phyloP scores from a whole-genome alignment of 805 yeast genomes.

The Kazachstania africana region DNA sequence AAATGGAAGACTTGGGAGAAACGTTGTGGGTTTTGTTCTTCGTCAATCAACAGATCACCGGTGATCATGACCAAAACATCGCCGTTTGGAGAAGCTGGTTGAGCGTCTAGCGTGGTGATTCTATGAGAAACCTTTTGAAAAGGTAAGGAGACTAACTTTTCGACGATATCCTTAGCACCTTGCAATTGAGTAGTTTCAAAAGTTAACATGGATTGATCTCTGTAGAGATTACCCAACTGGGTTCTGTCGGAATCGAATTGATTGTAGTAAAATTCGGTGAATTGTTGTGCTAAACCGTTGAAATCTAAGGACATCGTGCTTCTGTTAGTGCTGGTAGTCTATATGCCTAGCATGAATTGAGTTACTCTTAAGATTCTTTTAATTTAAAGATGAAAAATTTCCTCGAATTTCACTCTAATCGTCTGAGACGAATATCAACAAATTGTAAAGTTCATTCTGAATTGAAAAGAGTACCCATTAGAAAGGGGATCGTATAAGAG shows the following conservation, averaged over 20 bases:
- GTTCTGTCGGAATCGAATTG: conserved; percentile 90
- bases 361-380: too few species aligned
- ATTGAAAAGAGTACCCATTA: too few species aligned
- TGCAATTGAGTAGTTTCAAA: conserved; percentile 90
- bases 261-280: conserved; percentile 89
- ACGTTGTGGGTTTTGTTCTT: conserved; percentile 90
- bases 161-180: conserved; percentile 88
- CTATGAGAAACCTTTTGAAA: conserved; percentile 89
- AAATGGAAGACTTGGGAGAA: conserved; percentile 96
- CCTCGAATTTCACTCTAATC: too few species aligned
- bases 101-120: conserved; percentile 92
- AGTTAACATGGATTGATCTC: conserved; percentile 95
- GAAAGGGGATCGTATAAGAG: too few species aligned
- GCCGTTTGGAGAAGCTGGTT: conserved; percentile 87
- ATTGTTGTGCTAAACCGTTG: conserved; percentile 53
- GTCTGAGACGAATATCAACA: too few species aligned
- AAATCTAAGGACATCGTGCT: conserved; percentile 29
- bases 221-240: conserved; percentile 85
- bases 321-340: not conserved
- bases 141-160: conserved; percentile 79
- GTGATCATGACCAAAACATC: conserved; percentile 96
- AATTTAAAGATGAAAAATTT: too few species aligned
- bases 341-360: too few species aligned
- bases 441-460: too few species aligned
- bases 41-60: conserved; percentile 84